These are phyloP conservation scores for Leccinum arenicola DNA, from an alignment of 768 basidiomycete species.

Conservation along the genomic window DNA sequence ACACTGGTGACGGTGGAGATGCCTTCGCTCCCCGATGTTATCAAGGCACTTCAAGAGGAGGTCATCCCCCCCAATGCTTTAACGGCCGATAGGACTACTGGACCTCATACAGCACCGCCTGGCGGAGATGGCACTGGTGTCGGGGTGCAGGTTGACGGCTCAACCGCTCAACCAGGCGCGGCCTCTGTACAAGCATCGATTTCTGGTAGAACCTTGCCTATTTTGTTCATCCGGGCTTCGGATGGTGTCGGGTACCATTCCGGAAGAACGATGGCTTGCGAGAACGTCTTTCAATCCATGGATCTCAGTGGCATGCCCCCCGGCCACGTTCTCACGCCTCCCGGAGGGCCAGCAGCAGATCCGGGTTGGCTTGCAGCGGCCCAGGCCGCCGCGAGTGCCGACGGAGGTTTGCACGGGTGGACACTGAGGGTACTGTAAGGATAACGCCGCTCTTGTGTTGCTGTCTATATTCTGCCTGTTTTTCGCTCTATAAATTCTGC, in stretches of 20 bases:
- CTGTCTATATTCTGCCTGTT: constrained; percentile 26
- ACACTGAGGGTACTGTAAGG: constrained; percentile 73
- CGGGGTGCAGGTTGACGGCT: constrained; percentile 30
- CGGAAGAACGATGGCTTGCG: constrained; percentile 78
- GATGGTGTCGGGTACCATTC: constrained; percentile 92
- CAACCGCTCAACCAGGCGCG: constrained; percentile 20
- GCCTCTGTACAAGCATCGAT: constrained; percentile 47
- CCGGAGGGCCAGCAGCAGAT: constrained; percentile 47
- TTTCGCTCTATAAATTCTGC: constrained; percentile 26
- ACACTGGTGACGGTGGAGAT: constrained; percentile 85
- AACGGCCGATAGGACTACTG: constrained; percentile 36
- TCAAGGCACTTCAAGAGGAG: constrained; percentile 78
- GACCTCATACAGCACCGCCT: constrained; percentile 33
- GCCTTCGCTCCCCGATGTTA: constrained; percentile 71
- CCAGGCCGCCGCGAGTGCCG: constrained; percentile 62
- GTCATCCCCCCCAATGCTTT: constrained; percentile 41
- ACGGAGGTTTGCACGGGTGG: constrained; percentile 73
- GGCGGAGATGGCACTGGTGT: constrained; percentile 20
- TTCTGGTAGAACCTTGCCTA: constrained; percentile 65
- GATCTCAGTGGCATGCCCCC: constrained; percentile 52
- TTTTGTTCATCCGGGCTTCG: constrained; percentile 75
- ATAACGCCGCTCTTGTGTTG: constrained; percentile 20
- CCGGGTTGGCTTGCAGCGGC: constrained; percentile 74
- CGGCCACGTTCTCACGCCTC: constrained; percentile 44
- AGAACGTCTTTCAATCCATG: constrained; percentile 72